Evolutionary conservation across 352 stramenopile genomes (phyloP), one percentile per base, ranked within the genome.

Genomic region (Globisporangium solare): DNA sequence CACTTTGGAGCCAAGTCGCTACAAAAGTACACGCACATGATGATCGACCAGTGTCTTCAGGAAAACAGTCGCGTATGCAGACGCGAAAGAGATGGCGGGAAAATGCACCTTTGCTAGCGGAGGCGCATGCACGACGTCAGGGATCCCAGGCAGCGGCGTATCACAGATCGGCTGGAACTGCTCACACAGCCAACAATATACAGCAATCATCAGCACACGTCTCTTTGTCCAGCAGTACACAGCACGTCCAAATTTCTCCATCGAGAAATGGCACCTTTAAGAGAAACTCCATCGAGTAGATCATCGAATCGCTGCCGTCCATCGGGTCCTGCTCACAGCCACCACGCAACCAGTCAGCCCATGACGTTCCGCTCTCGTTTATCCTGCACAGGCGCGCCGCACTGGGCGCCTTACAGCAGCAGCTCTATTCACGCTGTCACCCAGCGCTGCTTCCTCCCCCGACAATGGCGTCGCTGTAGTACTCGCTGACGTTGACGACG

Each of bases 281-380:
- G 39, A 90, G 66, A 53, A 75, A 88, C n/a, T 84, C 68, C 49
- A 75, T 84, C 51, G 77, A 79, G 60, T 90, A 90, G 31, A 74
- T 74, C 70, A 61, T 42, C 71, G 61, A 63, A 70, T 47, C 35
- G 22, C 48, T 18, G 14, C 47, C 43, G 21, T 63, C 54, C 27
- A 35, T 35, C 27, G 27, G 27, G 27, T 69, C 53, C 65, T 66
- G 42, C 48, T 39, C 47, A 51, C 37, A 35, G 17, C 8, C 47
- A 40, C 2, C 14, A 32, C 31, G 27, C 27, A 27, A 13, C 21
- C 22, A 42, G 13, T n/a, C 22, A 42, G 13, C 1, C 2, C 45
- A 12, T 1, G 4, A 40, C 2, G 11, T 54, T 6, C 31, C 17
- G n/a, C 3, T 49, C 37, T 39, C 31, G 51, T 14, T 22, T 17